Evolutionary conservation across 441 rosid species (phyloP).

Genomic region (Flueggea neowawraea): DNA sequence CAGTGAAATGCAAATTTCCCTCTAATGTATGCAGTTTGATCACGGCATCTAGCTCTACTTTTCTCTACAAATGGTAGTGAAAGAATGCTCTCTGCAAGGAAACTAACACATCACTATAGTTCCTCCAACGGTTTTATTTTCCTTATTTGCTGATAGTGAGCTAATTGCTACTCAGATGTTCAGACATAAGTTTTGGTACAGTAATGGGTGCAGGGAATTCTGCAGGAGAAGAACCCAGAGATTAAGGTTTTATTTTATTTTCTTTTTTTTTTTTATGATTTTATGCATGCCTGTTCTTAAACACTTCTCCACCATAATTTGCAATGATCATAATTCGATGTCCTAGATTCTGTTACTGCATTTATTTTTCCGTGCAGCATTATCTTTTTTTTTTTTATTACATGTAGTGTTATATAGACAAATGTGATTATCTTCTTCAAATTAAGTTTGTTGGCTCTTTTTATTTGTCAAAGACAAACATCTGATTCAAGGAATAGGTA

Average conservation of each 20-base stretch:
- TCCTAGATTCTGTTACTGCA: too few species aligned
- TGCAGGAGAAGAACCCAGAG: too few species aligned
- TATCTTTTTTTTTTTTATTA: too few species aligned
- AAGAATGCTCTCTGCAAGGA: conserved; percentile 25
- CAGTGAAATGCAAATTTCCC: not conserved
- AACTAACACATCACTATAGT: conserved; percentile 4
- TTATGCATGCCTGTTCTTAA: not conserved
- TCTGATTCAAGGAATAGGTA: conserved; percentile 50
- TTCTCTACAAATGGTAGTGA: not conserved
- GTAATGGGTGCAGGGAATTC: too few species aligned
- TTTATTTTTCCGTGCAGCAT: too few species aligned
- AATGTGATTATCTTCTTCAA: not conserved
- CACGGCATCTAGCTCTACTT: not conserved
- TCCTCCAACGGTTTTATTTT: conserved; percentile 9
- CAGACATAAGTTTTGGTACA: too few species aligned
- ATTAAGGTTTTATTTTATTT: conserved; percentile 44
- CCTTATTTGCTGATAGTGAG: conserved; percentile 11
- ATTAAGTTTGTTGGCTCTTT: not conserved
- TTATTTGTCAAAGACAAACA: conserved; percentile 24
- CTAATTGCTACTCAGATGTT: conserved; percentile 3
- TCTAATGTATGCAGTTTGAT: not conserved
- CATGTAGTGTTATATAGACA: not conserved
- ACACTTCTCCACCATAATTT: not conserved
- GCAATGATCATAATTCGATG: too few species aligned
- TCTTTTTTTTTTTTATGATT: not conserved